Conservation (phyloP, 2,329 filamentous ascomycete species). For the Aureobasidium sp. region DNA sequence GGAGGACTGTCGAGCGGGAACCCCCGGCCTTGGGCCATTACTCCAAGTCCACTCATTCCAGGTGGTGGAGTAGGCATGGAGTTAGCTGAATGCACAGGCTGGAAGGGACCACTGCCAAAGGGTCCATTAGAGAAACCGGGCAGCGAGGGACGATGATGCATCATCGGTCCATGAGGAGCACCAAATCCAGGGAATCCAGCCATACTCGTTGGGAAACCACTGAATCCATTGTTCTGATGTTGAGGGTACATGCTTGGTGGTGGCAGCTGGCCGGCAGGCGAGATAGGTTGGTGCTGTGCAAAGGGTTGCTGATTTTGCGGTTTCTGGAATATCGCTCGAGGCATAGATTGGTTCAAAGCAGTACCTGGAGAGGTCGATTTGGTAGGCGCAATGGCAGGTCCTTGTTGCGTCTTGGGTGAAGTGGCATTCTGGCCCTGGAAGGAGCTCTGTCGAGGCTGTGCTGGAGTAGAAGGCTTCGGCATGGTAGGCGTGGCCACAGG, state of each 20-base stretch:
- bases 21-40: conserved; percentile 48
- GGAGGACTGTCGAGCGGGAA: conserved; percentile 49
- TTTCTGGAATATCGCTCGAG: conserved; percentile 56
- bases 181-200: conserved; percentile 37
- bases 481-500: conserved; percentile 70
- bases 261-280: conserved; percentile 44
- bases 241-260: conserved; percentile 47
- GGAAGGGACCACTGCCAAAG: conserved; percentile 42
- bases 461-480: conserved; percentile 74
- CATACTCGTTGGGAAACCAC: conserved; percentile 40
- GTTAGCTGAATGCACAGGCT: conserved; percentile 43
- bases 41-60: conserved; percentile 52
- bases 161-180: conserved; percentile 45
- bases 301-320: conserved; percentile 41
- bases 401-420: conserved; percentile 60
- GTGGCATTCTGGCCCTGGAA: conserved; percentile 66
- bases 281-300: conserved; percentile 51
- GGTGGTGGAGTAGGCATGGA: conserved; percentile 44
- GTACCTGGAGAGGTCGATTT: conserved; percentile 52
- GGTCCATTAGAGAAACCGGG: conserved; percentile 47
- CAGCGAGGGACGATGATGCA: conserved; percentile 45
- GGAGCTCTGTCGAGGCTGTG: conserved; percentile 65
- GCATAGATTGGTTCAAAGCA: conserved; percentile 50
- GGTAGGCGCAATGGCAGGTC: conserved; percentile 32
- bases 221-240: conserved; percentile 32